A percentile compares a stretch with the other conserved stretches of the same genome.
Conservation (phyloP, 2,329 filamentous ascomycete species). For the Rhynchosporium agropyri region DNA sequence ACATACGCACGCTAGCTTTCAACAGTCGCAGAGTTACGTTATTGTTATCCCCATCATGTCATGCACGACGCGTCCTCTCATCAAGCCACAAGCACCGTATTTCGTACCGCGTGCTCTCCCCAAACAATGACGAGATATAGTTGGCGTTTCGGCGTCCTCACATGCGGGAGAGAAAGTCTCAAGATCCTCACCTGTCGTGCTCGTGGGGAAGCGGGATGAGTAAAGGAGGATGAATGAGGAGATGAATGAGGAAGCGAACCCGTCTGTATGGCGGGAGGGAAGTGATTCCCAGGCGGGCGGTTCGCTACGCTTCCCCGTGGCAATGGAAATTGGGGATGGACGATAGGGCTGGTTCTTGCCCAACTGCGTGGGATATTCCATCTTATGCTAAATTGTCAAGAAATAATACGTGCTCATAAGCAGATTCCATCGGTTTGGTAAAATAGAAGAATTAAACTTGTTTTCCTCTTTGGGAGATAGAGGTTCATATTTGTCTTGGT, state of each 20-base stretch:
- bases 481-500: not conserved
- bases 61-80: not conserved
- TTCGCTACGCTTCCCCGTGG: conserved; percentile 1
- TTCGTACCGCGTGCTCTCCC: not conserved
- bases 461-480: not conserved
- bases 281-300: conserved; percentile 4
- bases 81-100: not conserved
- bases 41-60: no score
- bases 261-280: not conserved
- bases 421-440: not conserved
- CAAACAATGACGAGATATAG: not conserved
- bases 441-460: not conserved
- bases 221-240: not conserved
- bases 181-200: not conserved
- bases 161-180: no score
- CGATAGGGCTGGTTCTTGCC: not conserved
- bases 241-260: conserved; percentile 3
- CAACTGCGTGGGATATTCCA: not conserved
- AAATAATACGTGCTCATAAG: not conserved
- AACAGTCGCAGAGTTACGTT: no score
- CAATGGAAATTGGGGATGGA: not conserved
- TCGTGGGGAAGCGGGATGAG: not conserved
- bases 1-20: no score
- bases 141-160: not conserved
- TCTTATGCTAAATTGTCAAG: not conserved